Evolutionary conservation across 495 filamentous ascomycete species (phyloP), one percentile per base, ranked within the genome.

Genomic region (Cercophora scortea): DNA sequence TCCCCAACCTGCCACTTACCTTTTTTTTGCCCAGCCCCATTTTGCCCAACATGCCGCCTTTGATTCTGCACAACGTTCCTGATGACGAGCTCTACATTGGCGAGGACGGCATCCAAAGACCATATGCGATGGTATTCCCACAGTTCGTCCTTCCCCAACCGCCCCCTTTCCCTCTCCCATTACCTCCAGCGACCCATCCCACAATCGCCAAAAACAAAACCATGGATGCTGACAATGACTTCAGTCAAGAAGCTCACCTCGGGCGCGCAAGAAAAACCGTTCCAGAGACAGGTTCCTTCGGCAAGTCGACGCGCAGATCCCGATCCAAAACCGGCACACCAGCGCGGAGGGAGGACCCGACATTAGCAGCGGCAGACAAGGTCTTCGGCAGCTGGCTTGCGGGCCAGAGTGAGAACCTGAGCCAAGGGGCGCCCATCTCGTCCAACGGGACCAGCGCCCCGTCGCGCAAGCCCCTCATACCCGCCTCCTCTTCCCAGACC

Each of bases 31-130:
- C 10, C 47, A 47, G 32, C 34, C 19, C 32, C 19, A 32, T 17
- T 18, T 39, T 52, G 38, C 55, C 50, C 45, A 61, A 56, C 47
- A 81, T 80, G 78, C 68, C 75, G 35, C 78, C 78, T 42, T 65
- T 81, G 42, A 79, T 81, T 56, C 63, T 81, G 25, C 78, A 81
- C 63, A 80, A 81, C 58, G 78, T 81, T 25, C 76, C 78, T 45
- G 77, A 80, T 55, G 77, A 80, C 32, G 78, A 81, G 58, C 70
- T 79, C 12, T 81, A 80, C 54, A 66, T 76, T 10, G 78, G 78
- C 45, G 74, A 78, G 40, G 78, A 81, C 63, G 78, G 78, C 45
- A 60, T 80, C 44, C 67, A 75, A 52, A 65, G 78, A 52, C 78
- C 78, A 12, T 81, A 79, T 52, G 78, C 75, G 42, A 74, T 81